Conservation (phyloP, 352 stramenopile genomes). For the Peronospora belbahrii region DNA sequence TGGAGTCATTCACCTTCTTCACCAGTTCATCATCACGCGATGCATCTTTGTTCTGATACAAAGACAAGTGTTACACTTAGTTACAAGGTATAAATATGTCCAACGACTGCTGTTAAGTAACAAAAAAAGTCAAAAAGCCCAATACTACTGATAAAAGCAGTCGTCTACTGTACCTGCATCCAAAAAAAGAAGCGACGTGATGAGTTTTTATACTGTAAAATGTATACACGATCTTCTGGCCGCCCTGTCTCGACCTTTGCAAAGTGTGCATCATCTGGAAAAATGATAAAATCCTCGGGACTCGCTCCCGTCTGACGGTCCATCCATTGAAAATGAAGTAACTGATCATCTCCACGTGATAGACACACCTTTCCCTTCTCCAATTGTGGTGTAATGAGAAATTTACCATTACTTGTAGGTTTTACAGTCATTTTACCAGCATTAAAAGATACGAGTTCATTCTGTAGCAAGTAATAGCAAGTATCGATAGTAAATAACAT, state of each 20-base stretch:
- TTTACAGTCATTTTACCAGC: conserved; percentile 85
- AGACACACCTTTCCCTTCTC: conserved; percentile 88
- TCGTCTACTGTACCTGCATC: conserved; percentile 81
- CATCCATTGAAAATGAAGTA: conserved; percentile 91
- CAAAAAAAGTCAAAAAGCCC: no score
- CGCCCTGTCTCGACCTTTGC: conserved; percentile 84
- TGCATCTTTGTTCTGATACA: conserved; percentile 72
- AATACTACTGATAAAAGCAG: no score
- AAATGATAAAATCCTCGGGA: conserved; percentile 90
- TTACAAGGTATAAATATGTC: no score
- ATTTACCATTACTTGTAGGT: conserved; percentile 73
- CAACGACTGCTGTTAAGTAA: neutral
- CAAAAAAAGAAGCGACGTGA: conserved; percentile 91
- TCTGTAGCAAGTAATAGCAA: conserved; percentile 24
- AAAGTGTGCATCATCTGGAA: conserved; percentile 87
- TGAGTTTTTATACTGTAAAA: conserved; percentile 91
- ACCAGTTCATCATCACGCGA: conserved; percentile 81
- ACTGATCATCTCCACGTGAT: conserved; percentile 81
- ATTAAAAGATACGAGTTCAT: conserved; percentile 87
- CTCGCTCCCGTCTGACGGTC: conserved; percentile 79
- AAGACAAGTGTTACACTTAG: neutral
- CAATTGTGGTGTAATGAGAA: conserved; percentile 81
- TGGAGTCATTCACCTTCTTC: conserved; percentile 86
- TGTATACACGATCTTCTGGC: conserved; percentile 79
- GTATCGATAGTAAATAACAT: no score